phyloP scores from a whole-genome alignment of 2,329 filamentous ascomycete genomes.

The Thermomyces lanuginosus region DNA sequence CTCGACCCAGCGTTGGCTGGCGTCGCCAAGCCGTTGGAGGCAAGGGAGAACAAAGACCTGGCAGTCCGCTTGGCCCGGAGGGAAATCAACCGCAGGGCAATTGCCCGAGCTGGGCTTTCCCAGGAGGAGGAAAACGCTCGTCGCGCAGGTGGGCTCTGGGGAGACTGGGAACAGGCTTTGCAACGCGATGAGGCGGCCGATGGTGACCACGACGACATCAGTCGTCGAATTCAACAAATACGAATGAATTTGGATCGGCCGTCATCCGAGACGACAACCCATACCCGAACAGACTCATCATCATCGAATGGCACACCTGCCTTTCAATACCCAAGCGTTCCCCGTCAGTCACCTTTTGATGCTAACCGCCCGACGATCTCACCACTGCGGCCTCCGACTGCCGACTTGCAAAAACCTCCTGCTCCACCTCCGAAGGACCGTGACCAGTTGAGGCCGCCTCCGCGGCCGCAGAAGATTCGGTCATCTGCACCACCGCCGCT shows the following conservation, averaged over 20 bases:
- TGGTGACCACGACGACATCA: constrained; percentile 32
- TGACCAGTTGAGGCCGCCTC: constrained; percentile 9
- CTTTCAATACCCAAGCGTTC: constrained; percentile 26
- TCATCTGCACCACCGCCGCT: constrained; percentile 9
- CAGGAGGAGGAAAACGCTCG: constrained; percentile 42
- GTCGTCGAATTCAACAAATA: constrained; percentile 36
- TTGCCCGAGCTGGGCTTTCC: constrained; percentile 40
- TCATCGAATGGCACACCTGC: constrained; percentile 7
- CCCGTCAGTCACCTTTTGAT: constrained; percentile 18
- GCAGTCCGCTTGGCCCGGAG: constrained; percentile 60
- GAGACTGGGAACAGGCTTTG: constrained; percentile 34
- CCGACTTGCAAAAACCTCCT: constrained; percentile 15
- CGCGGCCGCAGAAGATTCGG: constrained; percentile 15
- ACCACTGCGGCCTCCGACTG: constrained; percentile 7
- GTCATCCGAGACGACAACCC: constrained; percentile 5
- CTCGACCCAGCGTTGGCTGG: constrained; percentile 45
- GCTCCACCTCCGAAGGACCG: constrained; percentile 25
- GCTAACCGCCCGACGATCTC: constrained; percentile 9
- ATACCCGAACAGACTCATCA: constrained; percentile 6
- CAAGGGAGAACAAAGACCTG: constrained; percentile 54
- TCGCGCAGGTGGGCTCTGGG: constrained; percentile 38
- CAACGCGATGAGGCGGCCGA: constrained; percentile 16
- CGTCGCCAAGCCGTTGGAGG: constrained; percentile 47
- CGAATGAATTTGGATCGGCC: constrained; percentile 23
- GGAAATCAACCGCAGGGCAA: constrained; percentile 54